Evolutionary conservation across 75 land plant genomes (phyloP).

Genomic region (Pinus albicaulis): DNA sequence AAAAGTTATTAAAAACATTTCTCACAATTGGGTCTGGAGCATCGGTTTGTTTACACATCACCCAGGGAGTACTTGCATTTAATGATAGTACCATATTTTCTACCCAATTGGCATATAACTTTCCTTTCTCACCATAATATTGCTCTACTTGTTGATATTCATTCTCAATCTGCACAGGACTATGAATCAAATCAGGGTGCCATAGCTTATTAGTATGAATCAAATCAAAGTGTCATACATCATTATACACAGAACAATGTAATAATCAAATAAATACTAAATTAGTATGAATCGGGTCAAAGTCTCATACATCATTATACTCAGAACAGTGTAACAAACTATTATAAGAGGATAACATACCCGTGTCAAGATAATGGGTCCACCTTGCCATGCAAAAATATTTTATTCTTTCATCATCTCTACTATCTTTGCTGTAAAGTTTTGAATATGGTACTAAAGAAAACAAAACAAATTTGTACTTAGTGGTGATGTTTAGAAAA

Average conservation of each 20-base stretch:
- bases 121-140: constrained; percentile 46
- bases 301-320: neutral
- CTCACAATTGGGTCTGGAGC: constrained; percentile 65
- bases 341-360: constrained; percentile 18
- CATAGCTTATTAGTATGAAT: neutral
- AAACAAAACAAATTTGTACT: neutral
- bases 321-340: neutral
- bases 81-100: constrained; percentile 48
- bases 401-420: constrained; percentile 69
- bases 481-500: no score
- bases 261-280: neutral
- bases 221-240: neutral
- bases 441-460: constrained; percentile 64
- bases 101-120: constrained; percentile 53
- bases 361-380: constrained; percentile 88
- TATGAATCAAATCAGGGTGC: neutral
- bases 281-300: neutral
- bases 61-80: constrained; percentile 48
- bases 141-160: constrained; percentile 54
- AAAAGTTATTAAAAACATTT: neutral
- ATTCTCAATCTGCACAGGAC: constrained; percentile 59
- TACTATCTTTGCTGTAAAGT: constrained; percentile 61
- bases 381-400: constrained; percentile 84
- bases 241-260: constrained; percentile 7
- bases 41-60: constrained; percentile 75